Evolutionary conservation across 768 basidiomycete genomes (phyloP).

Genomic region (Holtermannia corniformis): DNA sequence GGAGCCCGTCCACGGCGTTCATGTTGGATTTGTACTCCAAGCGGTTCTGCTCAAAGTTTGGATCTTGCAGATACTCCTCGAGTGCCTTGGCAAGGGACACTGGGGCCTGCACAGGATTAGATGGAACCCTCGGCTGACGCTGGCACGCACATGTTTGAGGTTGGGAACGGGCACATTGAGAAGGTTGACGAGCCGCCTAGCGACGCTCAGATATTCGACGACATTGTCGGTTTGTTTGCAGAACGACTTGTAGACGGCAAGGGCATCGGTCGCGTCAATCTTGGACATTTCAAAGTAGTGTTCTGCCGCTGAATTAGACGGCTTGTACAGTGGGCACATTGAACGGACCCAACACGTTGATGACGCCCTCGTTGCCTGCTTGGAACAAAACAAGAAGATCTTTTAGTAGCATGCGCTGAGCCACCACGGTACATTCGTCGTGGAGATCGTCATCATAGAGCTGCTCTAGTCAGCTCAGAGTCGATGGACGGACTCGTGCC

Average conservation of each 20-base stretch:
- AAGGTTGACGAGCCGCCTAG: conserved; percentile 83
- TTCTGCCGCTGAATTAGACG: conserved; percentile 45
- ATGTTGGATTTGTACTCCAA: conserved; percentile 82
- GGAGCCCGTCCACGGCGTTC: conserved; percentile 50
- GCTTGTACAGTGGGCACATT: not conserved
- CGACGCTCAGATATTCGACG: conserved; percentile 84
- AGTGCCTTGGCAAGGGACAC: conserved; percentile 86
- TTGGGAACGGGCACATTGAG: conserved; percentile 91
- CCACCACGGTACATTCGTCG: conserved; percentile 79
- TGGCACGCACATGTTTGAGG: conserved; percentile 57
- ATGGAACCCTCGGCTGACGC: conserved; percentile 39
- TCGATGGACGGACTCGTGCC: too few species aligned
- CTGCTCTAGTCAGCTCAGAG: conserved; percentile 46
- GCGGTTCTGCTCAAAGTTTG: conserved; percentile 92
- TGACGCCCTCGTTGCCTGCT: conserved; percentile 86
- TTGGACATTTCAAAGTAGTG: conserved; percentile 99
- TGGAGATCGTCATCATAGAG: conserved; percentile 90
- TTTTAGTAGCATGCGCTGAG: conserved; percentile 87
- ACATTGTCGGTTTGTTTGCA: conserved; percentile 82
- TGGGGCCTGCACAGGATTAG: conserved; percentile 56
- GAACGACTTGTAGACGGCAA: conserved; percentile 83
- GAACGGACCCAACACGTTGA: conserved; percentile 47
- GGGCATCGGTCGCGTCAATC: conserved; percentile 74
- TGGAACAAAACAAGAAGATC: conserved; percentile 92
- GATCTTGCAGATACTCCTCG: conserved; percentile 91